Base-by-base conservation (phyloP, 2,329 filamentous ascomycete genomes). In the Botrytis cinerea region DNA sequence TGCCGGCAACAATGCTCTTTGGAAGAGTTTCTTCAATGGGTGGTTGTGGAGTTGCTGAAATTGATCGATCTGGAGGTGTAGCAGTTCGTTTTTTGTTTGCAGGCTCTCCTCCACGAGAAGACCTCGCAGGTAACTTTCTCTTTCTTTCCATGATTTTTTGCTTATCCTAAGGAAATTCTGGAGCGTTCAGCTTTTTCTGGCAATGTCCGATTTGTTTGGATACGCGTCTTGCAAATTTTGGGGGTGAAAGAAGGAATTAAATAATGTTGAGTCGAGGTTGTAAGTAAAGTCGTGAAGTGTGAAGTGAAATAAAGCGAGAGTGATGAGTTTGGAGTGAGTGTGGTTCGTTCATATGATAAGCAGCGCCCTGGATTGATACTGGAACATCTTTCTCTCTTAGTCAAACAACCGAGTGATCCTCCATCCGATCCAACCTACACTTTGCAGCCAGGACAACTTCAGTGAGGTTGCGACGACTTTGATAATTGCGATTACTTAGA, bases 71-170 rank as follows among this genome's bases (percentile, higher is more conserved):
- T 73, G 87, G 86, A 73, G 89, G 86, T 28, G 87, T 89, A 40
- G 85, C 82, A 70, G 75, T 88, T 76, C 89, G 85, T 80, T 87
- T 89, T 83, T 91, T 92, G 71, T 86, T 84, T 71, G 84, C 85
- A 73, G 87, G 85, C 77, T 91, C 90, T 73, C 85, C 84, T 60
- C 51, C 51, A 77, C 89, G 86, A 76, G 89, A 88, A 62, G 88
- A 87, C 80, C 90, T 86, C 60, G 89, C 85, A 35, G 89, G 89
- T 75, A 91, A 83, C 83, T 90, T 91, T 80, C 89, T 86, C 84
- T 91, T 91, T 81, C 84, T 87, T 83, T 91, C 89, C 89, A 91
- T 91, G 20, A 20, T 59, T 73, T n/a, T 74, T 46, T 68, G 61
- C 73, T 48, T 73, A 68, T 62, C 45, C 72, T 25, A 25, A 38